These are phyloP conservation scores for Isatis tinctoria DNA, from an alignment of 345 rosid species.

Conservation along the genomic window DNA sequence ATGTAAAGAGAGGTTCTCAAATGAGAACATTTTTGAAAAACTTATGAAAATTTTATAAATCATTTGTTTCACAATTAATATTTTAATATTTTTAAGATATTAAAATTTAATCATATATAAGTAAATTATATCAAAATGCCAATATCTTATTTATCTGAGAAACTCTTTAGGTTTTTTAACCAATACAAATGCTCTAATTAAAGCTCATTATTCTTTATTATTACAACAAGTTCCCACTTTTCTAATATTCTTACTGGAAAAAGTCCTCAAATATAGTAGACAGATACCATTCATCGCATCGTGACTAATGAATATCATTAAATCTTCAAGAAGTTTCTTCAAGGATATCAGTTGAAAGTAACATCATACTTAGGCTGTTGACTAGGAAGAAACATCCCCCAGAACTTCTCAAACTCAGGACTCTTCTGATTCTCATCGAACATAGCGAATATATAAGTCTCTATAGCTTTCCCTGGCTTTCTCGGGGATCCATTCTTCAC, in stretches of 20 bases:
- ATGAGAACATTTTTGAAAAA: too few relatives aligned
- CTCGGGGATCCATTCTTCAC: constrained; percentile 38
- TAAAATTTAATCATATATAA: too few relatives aligned
- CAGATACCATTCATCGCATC: constrained; percentile 1
- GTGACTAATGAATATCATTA: constrained; percentile 15
- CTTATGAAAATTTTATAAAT: too few relatives aligned
- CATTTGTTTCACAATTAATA: too few relatives aligned
- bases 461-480: constrained; percentile 41
- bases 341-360: constrained; percentile 35
- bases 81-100: too few relatives aligned
- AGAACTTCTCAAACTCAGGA: constrained; percentile 50
- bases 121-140: too few relatives aligned
- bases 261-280: not conserved
- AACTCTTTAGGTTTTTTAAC: too few relatives aligned
- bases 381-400: constrained; percentile 50
- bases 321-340: not conserved
- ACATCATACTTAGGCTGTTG: constrained; percentile 45
- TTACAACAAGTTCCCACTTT: too few relatives aligned
- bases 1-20: too few relatives aligned
- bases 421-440: constrained; percentile 50
- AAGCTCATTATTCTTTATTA: too few relatives aligned
- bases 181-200: too few relatives aligned
- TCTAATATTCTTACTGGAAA: not conserved
- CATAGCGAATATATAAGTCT: constrained; percentile 51
- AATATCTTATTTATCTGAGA: too few relatives aligned